Evolutionary conservation across 2,329 filamentous ascomycete genomes (phyloP).

Genomic region (Nemania serpens): DNA sequence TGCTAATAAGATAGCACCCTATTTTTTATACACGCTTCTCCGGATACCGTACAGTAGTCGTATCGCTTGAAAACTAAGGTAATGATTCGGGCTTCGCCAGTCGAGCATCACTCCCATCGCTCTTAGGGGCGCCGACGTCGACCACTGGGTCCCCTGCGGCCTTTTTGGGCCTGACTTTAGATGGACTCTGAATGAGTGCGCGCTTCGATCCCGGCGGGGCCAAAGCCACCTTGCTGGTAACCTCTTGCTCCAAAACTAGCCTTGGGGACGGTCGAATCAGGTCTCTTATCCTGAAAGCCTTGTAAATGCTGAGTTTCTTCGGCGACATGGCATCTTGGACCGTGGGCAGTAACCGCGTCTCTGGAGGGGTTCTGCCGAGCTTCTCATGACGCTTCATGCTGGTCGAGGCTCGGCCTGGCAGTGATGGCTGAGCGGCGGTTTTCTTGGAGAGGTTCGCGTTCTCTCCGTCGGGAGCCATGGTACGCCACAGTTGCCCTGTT

Average conservation of each 20-base stretch:
- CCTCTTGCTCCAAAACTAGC: slow-evolving; percentile 22
- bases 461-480: neutral
- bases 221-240: neutral
- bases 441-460: neutral
- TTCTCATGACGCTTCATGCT: slow-evolving; percentile 6
- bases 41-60: too few relatives aligned
- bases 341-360: slow-evolving; percentile 13
- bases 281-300: slow-evolving; percentile 23
- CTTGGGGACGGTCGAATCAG: slow-evolving; percentile 30
- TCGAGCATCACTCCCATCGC: neutral
- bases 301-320: slow-evolving; percentile 21
- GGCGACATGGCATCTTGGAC: slow-evolving; percentile 27
- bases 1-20: neutral
- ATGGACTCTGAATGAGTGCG: neutral
- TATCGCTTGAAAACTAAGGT: neutral
- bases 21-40: too few relatives aligned
- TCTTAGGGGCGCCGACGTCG: neutral
- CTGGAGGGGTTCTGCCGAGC: neutral
- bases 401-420: neutral
- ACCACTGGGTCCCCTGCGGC: neutral
- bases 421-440: neutral
- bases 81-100: slow-evolving; percentile 16
- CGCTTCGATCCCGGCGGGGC: neutral
- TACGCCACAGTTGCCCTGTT: slow-evolving; percentile 44
- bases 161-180: slow-evolving; percentile 1